Base-by-base conservation (phyloP, 306 rosid species). In the Nissolia schottii region DNA sequence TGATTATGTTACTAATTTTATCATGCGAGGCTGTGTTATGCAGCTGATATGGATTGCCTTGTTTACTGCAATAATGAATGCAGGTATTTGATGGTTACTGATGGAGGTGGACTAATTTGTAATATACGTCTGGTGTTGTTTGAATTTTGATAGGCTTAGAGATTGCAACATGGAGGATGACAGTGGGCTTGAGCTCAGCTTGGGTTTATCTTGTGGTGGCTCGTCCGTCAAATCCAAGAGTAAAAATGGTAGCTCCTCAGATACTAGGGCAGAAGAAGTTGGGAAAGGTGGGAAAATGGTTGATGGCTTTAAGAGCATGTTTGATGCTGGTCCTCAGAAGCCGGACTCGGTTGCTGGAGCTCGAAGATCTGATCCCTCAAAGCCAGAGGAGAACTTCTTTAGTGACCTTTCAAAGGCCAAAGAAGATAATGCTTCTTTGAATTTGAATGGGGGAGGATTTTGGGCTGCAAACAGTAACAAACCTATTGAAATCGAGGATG, bases 171-270 rank as follows among this genome's bases (percentile, higher is more conserved):
- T 95, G 99, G 99, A 92, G 67, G 96, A 92, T 79, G 97, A 95
- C 12, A 86, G 79, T 23, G 99, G 92, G 72, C 96, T 95, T 77
- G 99, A 95, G 85, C 97, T 95, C 73, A 89, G 99, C 78, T 84
- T 95, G 87, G 96, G 97, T 83, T 85, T 95, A 29, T 88, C 93
- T 63, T 92, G 46, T 65, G 96, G 97, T 56, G 96, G 97, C 76
- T 84, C 86, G 27, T 87, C 97, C 60, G 80, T 34, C 69, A 95
- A 92, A 80, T 55, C 90, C 59, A 92, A 89, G 85, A 75, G 81
- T 79, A 95, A 87, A 88, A 85, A 53, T 82, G 92, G 88, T 77
- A 81, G 85, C 83, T 85, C 93, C 62, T 80, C 86, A 0, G 89
- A 92, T 72, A 31, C 58, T 41, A 88, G 81, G 53, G 46, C 68